Evolutionary conservation across 2,329 filamentous ascomycete species (phyloP), one percentile per base, ranked within the genome.

Genomic region (Coniochaeta sp.): DNA sequence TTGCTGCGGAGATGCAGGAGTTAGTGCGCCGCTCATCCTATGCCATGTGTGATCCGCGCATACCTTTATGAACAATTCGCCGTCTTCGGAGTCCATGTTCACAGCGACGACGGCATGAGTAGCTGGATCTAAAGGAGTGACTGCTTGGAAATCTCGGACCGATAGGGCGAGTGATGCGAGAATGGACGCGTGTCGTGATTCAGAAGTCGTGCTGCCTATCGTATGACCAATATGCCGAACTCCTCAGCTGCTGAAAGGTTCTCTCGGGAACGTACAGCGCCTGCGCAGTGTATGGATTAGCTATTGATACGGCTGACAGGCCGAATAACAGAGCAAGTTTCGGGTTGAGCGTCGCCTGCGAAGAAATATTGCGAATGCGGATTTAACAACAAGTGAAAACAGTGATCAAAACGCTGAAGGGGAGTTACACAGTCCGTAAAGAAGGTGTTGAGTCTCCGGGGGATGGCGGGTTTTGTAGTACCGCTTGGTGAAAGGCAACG

Each of bases 61-160:
- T 81, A 90, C 90, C 86, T 93, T 95, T 77, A 95, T 86, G 78
- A 95, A 96, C 77, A 89, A 78, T 81, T 91, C 87, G 75, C 90
- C 90, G 87, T 95, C 89, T 87, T 93, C 90, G 75, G 89, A 91
- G 79, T 91, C 88, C 89, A 92, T 95, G 68, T 76, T 82, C 77
- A 81, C 76, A 68, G 71, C 70, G 74, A 73, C 65, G 73, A 69
- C 81, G 77, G 75, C 81, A 84, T 84, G 65, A 66, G 74, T 70
- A 66, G 65, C 59, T 64, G 58, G 58, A 62, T 57, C 61, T 36
- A 64, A 67, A 63, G 60, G 64, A 67, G 64, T 58, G 60, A 57
- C 63, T 56, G 54, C 63, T 40, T 60, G 58, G 52, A 55, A 42
- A 24, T 58, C 58, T 62, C 61, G 50, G 61, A 62, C 62, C 61